These are phyloP conservation scores for Penicillium sp. DNA, from an alignment of 2,329 filamentous ascomycete species.

Conservation along the genomic window DNA sequence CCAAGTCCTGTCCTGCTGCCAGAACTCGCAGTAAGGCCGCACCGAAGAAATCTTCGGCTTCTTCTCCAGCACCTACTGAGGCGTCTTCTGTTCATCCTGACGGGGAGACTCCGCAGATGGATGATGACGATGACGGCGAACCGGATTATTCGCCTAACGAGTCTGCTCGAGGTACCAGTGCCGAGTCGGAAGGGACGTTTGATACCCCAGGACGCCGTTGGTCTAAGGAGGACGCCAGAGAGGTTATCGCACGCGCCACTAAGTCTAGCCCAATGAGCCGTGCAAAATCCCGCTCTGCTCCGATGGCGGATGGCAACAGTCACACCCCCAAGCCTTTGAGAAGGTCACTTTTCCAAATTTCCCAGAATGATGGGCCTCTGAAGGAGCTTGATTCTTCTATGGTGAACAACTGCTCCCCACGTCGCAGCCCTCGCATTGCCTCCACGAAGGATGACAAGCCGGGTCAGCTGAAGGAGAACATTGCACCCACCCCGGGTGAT, in stretches of 20 bases:
- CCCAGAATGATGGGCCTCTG: constrained; percentile 30
- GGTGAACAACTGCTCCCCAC: constrained; percentile 42
- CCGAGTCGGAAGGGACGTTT: constrained; percentile 39
- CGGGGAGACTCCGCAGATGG: constrained; percentile 26
- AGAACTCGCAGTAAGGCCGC: constrained; percentile 27
- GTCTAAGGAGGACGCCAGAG: constrained; percentile 35
- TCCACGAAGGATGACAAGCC: constrained; percentile 33
- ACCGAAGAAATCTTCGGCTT: constrained; percentile 27
- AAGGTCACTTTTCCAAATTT: constrained; percentile 37
- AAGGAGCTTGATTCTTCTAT: constrained; percentile 31
- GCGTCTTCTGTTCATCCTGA: constrained; percentile 33
- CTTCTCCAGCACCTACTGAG: constrained; percentile 34
- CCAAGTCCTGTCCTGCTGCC: constrained; percentile 27
- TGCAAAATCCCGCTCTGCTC: constrained; percentile 36
- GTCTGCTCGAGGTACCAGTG: constrained; percentile 41
- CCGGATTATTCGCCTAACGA: constrained; percentile 29
- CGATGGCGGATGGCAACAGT: constrained; percentile 40
- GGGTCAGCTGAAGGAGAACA: constrained; percentile 49
- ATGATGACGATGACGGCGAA: constrained; percentile 30
- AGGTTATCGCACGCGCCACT: constrained; percentile 47
- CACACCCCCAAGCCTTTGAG: constrained; percentile 49
- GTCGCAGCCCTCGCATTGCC: constrained; percentile 33
- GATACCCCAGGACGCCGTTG: constrained; percentile 28
- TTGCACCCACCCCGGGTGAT: constrained; percentile 40
- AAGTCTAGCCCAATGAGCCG: constrained; percentile 54